Conservation (phyloP, 441 rosid genomes). For the Adansonia madagascariensis region DNA sequence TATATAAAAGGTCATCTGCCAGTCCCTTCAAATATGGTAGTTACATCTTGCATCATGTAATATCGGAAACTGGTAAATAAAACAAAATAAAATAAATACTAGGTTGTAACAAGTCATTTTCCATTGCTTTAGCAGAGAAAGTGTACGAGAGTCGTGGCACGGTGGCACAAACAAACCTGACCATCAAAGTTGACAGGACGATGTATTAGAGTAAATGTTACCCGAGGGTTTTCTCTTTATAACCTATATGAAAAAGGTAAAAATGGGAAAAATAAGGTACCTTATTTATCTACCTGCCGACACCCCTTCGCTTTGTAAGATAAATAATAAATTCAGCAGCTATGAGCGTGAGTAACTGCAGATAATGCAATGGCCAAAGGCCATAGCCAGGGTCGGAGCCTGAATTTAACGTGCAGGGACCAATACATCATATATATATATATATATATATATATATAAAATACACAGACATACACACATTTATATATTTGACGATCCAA, state of each 20-base stretch:
- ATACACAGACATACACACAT: too few species aligned
- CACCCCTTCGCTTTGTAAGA: background rate
- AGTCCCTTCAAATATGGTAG: background rate
- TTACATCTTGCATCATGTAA: too few species aligned
- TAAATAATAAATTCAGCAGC: conserved; percentile 11
- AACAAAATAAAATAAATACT: background rate
- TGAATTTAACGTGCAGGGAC: too few species aligned
- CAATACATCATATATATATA: too few species aligned
- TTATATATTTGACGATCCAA: too few species aligned
- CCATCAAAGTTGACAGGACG: background rate
- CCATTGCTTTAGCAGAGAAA: background rate
- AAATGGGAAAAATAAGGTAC: too few species aligned
- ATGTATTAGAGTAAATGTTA: background rate
- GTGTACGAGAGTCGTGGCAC: background rate
- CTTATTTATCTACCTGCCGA: background rate
- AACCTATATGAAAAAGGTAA: background rate
- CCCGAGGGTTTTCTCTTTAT: background rate
- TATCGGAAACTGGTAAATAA: background rate
- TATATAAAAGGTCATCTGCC: background rate
- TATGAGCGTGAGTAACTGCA: background rate
- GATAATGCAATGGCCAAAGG: background rate
- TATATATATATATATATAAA: too few species aligned
- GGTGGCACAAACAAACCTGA: background rate
- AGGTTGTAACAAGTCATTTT: background rate
- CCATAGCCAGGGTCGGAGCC: background rate